Conservation (phyloP, 805 yeast genomes). For the Saturnispora sekii region DNA sequence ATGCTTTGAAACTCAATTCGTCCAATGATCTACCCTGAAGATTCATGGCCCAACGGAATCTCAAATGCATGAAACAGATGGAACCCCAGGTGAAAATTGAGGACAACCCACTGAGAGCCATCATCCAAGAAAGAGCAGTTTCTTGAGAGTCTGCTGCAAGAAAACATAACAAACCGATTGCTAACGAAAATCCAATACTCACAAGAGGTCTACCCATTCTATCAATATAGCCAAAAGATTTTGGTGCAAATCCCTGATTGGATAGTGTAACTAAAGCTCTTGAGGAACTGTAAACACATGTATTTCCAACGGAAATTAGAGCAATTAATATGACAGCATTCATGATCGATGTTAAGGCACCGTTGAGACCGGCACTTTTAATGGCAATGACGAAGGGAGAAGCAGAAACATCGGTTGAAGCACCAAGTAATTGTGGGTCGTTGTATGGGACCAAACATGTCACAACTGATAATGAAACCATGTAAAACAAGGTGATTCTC, state of each 20-base stretch:
- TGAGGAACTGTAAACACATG: conserved; percentile 57
- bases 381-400: conserved; percentile 63
- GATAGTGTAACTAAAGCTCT: conserved; percentile 55
- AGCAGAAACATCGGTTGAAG: conserved; percentile 40
- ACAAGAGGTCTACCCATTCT: conserved; percentile 62
- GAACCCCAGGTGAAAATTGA: conserved; percentile 69
- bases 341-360: conserved; percentile 51
- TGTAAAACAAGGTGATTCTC: conserved; percentile 46
- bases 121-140: conserved; percentile 59
- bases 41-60: conserved; percentile 54
- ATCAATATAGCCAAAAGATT: conserved; percentile 52
- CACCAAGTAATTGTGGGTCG: conserved; percentile 37
- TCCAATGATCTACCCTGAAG: conserved; percentile 51
- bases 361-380: conserved; percentile 44
- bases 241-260: conserved; percentile 54
- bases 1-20: conserved; percentile 56
- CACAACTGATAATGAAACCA: conserved; percentile 39
- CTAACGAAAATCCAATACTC: conserved; percentile 42
- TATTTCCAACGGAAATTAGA: conserved; percentile 61
- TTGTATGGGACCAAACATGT: conserved; percentile 51
- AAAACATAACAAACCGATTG: conserved; percentile 47
- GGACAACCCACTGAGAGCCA: conserved; percentile 60
- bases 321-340: conserved; percentile 60
- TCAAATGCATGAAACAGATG: conserved; percentile 50
- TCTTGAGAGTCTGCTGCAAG: conserved; percentile 45